A percentile compares a stretch with the other conserved stretches of the same genome.
phyloP scores from a whole-genome alignment of 352 stramenopile genomes.

The Phytophthora podocarpi region DNA sequence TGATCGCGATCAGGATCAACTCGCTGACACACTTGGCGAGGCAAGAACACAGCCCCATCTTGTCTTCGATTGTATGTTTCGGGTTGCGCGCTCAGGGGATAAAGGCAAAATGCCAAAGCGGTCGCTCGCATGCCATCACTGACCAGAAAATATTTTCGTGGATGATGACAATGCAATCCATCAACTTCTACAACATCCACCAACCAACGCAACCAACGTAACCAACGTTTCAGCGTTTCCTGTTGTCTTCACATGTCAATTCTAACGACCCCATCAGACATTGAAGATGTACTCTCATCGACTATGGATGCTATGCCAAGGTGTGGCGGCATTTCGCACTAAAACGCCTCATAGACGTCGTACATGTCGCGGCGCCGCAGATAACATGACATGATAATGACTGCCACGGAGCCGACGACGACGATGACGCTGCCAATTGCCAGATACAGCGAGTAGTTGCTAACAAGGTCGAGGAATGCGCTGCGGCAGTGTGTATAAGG shows the following conservation, averaged over 20 bases:
- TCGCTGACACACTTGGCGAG: conserved; percentile 38
- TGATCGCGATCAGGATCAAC: conserved; percentile 62
- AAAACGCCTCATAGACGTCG: conserved; percentile 33
- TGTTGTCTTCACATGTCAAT: background rate
- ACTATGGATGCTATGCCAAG: background rate
- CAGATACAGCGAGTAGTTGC: conserved; percentile 42
- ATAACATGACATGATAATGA: conserved; percentile 55
- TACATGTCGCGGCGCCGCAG: conserved; percentile 44
- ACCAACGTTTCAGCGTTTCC: conserved; percentile 17
- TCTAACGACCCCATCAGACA: background rate
- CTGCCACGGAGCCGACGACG: conserved; percentile 39
- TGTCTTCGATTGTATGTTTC: background rate
- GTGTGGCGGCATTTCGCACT: background rate
- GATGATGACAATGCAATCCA: conserved; percentile 16
- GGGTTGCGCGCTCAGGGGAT: background rate
- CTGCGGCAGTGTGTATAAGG: conserved; percentile 55
- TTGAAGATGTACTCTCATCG: too few relatives aligned
- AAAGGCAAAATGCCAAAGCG: conserved; percentile 21
- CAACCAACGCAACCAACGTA: background rate
- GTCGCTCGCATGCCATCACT: background rate
- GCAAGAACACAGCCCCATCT: conserved; percentile 36
- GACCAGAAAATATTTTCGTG: conserved; percentile 19
- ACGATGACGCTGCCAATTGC: conserved; percentile 49
- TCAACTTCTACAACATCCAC: conserved; percentile 17
- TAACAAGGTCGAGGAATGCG: conserved; percentile 50